Conservation (phyloP, 2,329 filamentous ascomycete species). For the Apiospora saccharicola region DNA sequence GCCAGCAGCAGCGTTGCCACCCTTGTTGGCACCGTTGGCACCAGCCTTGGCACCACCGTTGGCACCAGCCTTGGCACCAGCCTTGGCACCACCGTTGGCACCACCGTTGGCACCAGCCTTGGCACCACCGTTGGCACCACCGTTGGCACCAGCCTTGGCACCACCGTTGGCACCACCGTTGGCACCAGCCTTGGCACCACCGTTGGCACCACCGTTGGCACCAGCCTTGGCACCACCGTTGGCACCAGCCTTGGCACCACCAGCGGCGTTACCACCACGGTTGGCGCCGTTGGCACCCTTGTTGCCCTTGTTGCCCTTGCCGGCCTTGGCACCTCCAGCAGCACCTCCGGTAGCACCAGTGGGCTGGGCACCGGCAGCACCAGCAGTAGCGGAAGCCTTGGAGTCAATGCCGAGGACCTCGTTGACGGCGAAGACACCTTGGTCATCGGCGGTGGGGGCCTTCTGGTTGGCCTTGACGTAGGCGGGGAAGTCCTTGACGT, state of each 20-base stretch:
- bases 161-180: conserved; percentile 11
- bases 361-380: background rate
- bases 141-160: conserved; percentile 33
- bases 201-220: background rate
- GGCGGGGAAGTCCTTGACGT: conserved; percentile 49
- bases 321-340: background rate
- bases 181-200: conserved; percentile 3
- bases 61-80: conserved; percentile 41
- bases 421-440: conserved; percentile 42
- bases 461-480: conserved; percentile 49
- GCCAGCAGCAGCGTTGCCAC: no score
- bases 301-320: conserved; percentile 20
- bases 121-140: conserved; percentile 33
- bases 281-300: conserved; percentile 36
- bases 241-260: conserved; percentile 30
- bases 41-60: background rate
- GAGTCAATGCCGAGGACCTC: conserved; percentile 36
- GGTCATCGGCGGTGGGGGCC: conserved; percentile 39
- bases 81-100: no score
- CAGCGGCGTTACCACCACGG: conserved; percentile 36
- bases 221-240: conserved; percentile 22
- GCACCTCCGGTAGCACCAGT: conserved; percentile 7
- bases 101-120: conserved; percentile 27
- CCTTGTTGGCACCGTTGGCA: conserved; percentile 21
- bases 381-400: conserved; percentile 27